Percentiles rank a stretch among this genome's conserved stretches.
Evolutionary conservation across 768 basidiomycete species (phyloP).

Genomic region (Boletus insuetus): DNA sequence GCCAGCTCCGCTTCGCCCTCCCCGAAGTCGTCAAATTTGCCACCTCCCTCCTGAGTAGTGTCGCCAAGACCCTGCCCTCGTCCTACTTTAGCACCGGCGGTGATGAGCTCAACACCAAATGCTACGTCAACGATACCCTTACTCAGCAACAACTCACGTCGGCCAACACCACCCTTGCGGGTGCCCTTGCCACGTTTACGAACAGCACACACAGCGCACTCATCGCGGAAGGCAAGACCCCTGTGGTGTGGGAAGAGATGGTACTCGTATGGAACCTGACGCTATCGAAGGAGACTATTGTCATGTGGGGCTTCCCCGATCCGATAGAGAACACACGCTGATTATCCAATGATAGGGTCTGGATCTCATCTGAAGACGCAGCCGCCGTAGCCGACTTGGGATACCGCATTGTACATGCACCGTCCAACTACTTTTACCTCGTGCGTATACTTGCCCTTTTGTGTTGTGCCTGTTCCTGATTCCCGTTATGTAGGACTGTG

Average conservation of each 20-base stretch:
- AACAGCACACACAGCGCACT: conserved; percentile 57
- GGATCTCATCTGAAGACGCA: conserved; percentile 45
- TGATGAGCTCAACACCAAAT: conserved; percentile 71
- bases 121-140: conserved; percentile 59
- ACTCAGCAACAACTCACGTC: conserved; percentile 55
- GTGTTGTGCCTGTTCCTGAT: not conserved
- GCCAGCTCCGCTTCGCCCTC: conserved; percentile 74
- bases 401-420: conserved; percentile 44
- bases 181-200: conserved; percentile 65
- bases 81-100: conserved; percentile 78
- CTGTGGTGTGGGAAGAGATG: conserved; percentile 82
- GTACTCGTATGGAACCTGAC: conserved; percentile 38
- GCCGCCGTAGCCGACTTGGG: conserved; percentile 38
- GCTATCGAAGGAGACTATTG: conserved; percentile 40
- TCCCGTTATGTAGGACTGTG: conserved; percentile 38
- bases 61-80: conserved; percentile 52
- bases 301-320: conserved; percentile 30
- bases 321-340: not conserved
- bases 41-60: conserved; percentile 46
- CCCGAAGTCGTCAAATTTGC: conserved; percentile 60
- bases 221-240: conserved; percentile 57
- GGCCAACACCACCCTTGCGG: conserved; percentile 52
- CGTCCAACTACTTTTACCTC: conserved; percentile 55
- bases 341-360: conserved; percentile 32
- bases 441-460: conserved; percentile 9